Evolutionary conservation across 164 flowering plant genomes (phyloP), one percentile per base, ranked within the genome.

Genomic region (Cinnamomum micranthum): DNA sequence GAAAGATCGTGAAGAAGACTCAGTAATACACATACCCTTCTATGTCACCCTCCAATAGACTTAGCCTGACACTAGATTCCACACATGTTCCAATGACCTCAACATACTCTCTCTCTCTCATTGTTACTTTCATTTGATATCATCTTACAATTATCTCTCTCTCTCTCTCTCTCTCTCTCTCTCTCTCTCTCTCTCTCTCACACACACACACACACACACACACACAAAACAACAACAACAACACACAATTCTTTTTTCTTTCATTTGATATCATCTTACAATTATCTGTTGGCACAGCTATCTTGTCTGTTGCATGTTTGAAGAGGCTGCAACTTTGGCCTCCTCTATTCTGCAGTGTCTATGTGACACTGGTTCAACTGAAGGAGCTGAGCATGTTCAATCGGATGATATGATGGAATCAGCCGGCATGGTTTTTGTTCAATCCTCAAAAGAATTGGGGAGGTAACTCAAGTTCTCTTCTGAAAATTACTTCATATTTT

Each of bases 371-470:
- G 23, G 75, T 50, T 22, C 35, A 13, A 12, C 14, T 10, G 63
- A 72, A 51, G 64, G 15, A 50, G 65, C 19, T 12, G 82, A 83
- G 31, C 82, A 81, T 47, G 23, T 2, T 74, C 74, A 83, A 52
- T 68, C 80, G 75, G 35, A 74, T 75, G 95, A 90, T 68, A 85
- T 91, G 90, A 74, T 85, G 85, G 97, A 88, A 81, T 89, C 95
- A n/a, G 90, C 91, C 76, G 97, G 90, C 5, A 90, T 92, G 93
- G 97, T 95, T 68, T 77, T 91, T 33, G 88, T 93, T 74, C 98
- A 93, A 77, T 88, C 97, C 67, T 55, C 87, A 73, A 86, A 87
- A 72, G 87, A 84, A 72, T 82, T 87, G 75, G 88, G 87, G 31
- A 88, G 97, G 98, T 91, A 78, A 20, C 12, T 14, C 19, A 15